A percentile compares a stretch with the other conserved stretches of the same genome.
Evolutionary conservation across 2,329 filamentous ascomycete genomes (phyloP).

Genomic region (Magnaporthales sp.): DNA sequence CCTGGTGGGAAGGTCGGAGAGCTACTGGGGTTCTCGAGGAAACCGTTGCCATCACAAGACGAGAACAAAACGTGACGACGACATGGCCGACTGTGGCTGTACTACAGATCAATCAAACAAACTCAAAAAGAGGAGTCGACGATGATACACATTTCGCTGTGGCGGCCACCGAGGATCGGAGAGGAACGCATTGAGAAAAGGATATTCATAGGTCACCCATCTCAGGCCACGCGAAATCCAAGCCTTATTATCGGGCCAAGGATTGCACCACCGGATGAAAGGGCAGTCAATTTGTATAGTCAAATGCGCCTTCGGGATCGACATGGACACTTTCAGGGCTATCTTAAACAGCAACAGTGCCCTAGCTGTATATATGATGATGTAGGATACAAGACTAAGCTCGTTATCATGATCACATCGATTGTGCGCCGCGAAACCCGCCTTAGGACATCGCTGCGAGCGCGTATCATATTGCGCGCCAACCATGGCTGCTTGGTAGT

Average conservation of each 20-base stretch:
- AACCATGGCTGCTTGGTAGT: background rate
- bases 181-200: background rate
- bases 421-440: background rate
- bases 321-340: background rate
- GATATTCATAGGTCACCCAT: background rate
- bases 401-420: background rate
- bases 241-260: background rate
- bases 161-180: background rate
- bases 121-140: background rate
- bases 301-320: background rate
- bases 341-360: background rate
- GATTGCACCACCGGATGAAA: background rate
- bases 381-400: background rate
- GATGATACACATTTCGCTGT: background rate
- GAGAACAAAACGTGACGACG: background rate
- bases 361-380: background rate
- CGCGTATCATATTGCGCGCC: background rate
- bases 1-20: constrained; percentile 55
- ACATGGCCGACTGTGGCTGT: background rate
- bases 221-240: background rate
- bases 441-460: background rate
- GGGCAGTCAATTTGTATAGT: background rate
- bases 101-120: background rate
- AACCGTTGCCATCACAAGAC: constrained; percentile 13
- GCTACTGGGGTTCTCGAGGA: constrained; percentile 51